Conservation (phyloP, 2,329 filamentous ascomycete species). For the Calonectria pseudoturangicola region DNA sequence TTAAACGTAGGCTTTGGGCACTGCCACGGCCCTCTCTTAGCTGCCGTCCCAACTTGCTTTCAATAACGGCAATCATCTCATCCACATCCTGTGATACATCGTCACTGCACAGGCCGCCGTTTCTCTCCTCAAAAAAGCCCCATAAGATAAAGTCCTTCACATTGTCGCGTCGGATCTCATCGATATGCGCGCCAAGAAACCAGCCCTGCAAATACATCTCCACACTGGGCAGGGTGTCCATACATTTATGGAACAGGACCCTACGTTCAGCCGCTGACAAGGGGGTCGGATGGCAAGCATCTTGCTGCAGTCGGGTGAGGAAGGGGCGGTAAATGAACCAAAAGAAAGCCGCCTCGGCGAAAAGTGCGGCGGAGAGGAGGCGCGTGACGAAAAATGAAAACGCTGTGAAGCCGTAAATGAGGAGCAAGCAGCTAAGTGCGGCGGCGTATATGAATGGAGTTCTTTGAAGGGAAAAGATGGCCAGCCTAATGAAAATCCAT, state of each 20-base stretch:
- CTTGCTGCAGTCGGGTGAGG: constrained; percentile 60
- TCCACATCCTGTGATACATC: constrained; percentile 65
- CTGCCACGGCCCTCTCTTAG: constrained; percentile 73
- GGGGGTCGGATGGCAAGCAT: constrained; percentile 64
- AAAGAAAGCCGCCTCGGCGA: constrained; percentile 65
- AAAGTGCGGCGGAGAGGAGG: constrained; percentile 56
- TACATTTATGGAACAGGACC: constrained; percentile 74
- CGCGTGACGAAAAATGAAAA: constrained; percentile 42
- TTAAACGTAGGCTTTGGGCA: constrained; percentile 76
- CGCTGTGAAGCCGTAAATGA: constrained; percentile 43
- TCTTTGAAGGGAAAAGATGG: constrained; percentile 66
- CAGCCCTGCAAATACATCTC: constrained; percentile 77
- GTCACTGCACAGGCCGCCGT: constrained; percentile 49
- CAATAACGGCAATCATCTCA: constrained; percentile 69
- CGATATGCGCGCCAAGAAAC: constrained; percentile 77
- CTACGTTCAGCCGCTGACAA: constrained; percentile 68
- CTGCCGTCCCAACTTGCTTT: constrained; percentile 69
- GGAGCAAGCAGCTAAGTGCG: constrained; percentile 53
- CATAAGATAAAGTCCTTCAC: constrained; percentile 80
- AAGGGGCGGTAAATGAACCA: constrained; percentile 66
- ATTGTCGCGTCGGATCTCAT: constrained; percentile 80
- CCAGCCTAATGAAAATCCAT: constrained; percentile 67
- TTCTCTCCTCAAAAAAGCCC: constrained; percentile 76
- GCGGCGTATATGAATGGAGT: constrained; percentile 63
- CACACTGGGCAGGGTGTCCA: constrained; percentile 71